Evolutionary conservation across 495 filamentous ascomycete genomes (phyloP), one percentile per base, ranked within the genome.

Genomic region (Aspergillus sparsus): DNA sequence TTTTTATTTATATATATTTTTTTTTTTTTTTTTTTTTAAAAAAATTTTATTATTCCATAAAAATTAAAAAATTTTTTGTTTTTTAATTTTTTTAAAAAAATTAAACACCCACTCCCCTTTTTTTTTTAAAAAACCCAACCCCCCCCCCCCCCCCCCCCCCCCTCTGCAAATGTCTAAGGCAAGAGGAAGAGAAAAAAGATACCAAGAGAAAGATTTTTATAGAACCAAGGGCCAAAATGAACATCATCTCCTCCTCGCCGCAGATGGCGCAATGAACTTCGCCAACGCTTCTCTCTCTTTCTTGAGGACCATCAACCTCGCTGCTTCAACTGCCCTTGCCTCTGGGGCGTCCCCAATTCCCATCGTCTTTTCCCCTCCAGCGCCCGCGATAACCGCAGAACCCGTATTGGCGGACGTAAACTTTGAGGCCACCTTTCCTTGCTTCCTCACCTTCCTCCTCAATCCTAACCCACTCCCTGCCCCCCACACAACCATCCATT

Each of bases 401-500:
- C 57, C 53, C 64, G 56, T 44, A 58, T 62, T 35, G 41, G 63
- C 66, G 36, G 51, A 65, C 15, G 65, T 44, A 35, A 71, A 7
- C 44, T 47, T 9, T 3, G 66, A 64, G 67, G 62, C 58, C 18
- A 50, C 44, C 47, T 66, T 73, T 16, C 62, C 67, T 21, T 60
- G 65, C 33, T 64, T 62, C 55, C 77, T 62, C n/a, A 55, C 18
- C 37, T 70, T 66, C 42, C 73, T 61, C 53, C 74, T 61, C 66
- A 76, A 68, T 35, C 75, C 70, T 54, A 67, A 13, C 21, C 65
- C 45, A 67, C 49, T 37, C 69, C 75, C 68, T 61, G 62, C 59
- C 31, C 82, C 74, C 70, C 70, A 80, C 37, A 79, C 74, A 62
- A 80, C 77, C 56, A 66, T 66, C 75, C 76, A 80, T 36, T 80